Conservation (phyloP, 2,329 filamentous ascomycete species). For the Exophiala bonariae region DNA sequence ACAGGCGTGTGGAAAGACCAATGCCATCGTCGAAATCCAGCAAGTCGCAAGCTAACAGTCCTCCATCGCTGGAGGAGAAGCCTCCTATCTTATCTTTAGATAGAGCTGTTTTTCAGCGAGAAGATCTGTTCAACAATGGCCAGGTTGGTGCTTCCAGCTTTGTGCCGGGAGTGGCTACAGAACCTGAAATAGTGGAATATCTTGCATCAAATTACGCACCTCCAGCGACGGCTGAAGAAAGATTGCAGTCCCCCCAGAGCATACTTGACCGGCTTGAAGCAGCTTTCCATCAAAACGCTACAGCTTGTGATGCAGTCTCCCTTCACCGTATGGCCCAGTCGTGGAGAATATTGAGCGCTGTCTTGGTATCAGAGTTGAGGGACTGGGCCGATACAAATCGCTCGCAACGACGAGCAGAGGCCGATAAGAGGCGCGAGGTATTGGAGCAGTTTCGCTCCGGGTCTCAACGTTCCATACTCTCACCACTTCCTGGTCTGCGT, state of each 20-base stretch:
- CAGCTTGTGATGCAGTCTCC: slow-evolving; percentile 51
- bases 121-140: slow-evolving; percentile 32
- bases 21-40: slow-evolving; percentile 47
- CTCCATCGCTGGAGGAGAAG: slow-evolving; percentile 48
- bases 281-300: slow-evolving; percentile 55
- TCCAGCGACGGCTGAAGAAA: slow-evolving; percentile 34
- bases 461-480: slow-evolving; percentile 7
- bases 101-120: slow-evolving; percentile 43
- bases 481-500: slow-evolving; percentile 18
- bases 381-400: slow-evolving; percentile 37
- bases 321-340: slow-evolving; percentile 56
- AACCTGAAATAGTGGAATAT: slow-evolving; percentile 42
- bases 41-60: slow-evolving; percentile 56
- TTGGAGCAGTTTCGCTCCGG: slow-evolving; percentile 18
- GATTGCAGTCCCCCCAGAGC: slow-evolving; percentile 27
- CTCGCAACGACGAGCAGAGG: slow-evolving; percentile 32
- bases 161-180: slow-evolving; percentile 47
- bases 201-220: slow-evolving; percentile 45
- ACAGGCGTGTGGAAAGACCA: slow-evolving; percentile 49
- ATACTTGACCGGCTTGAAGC: slow-evolving; percentile 37
- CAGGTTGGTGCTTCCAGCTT: slow-evolving; percentile 52
- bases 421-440: slow-evolving; percentile 15
- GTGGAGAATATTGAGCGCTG: slow-evolving; percentile 57
- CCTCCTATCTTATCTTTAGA: slow-evolving; percentile 53
- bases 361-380: slow-evolving; percentile 51